phyloP scores from a whole-genome alignment of 495 filamentous ascomycete genomes.

The Penicillium maclennaniae region DNA sequence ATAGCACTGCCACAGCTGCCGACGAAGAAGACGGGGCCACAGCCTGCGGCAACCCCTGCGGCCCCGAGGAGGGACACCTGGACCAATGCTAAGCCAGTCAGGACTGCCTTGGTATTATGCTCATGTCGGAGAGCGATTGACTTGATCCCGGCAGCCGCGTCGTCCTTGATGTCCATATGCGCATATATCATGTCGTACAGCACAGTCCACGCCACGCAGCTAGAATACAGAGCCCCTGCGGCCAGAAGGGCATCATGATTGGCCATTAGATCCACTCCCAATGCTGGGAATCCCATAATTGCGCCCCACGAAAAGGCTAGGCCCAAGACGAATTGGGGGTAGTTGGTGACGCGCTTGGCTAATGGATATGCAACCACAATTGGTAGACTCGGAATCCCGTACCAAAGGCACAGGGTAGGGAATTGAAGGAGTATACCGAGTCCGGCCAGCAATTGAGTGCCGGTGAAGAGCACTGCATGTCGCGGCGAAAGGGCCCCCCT shows the following conservation, averaged over 20 bases:
- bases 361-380: slow-evolving; percentile 84
- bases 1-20: slow-evolving; percentile 82
- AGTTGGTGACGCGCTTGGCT: slow-evolving; percentile 90
- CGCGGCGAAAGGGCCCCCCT: slow-evolving; percentile 73
- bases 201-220: slow-evolving; percentile 90
- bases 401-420: slow-evolving; percentile 76
- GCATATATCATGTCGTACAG: slow-evolving; percentile 99
- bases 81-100: slow-evolving; percentile 67
- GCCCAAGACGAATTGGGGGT: slow-evolving; percentile 88
- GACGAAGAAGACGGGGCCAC: slow-evolving; percentile 80
- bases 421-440: slow-evolving; percentile 83
- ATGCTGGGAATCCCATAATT: slow-evolving; percentile 91
- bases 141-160: slow-evolving; percentile 89
- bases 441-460: slow-evolving; percentile 74
- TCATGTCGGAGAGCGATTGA: slow-evolving; percentile 90
- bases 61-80: slow-evolving; percentile 78
- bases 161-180: slow-evolving; percentile 96
- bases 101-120: slow-evolving; percentile 77
- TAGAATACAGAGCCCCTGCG: slow-evolving; percentile 72
- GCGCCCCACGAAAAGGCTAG: slow-evolving; percentile 97
- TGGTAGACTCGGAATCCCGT: slow-evolving; percentile 78
- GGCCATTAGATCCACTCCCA: slow-evolving; percentile 74
- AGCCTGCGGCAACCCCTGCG: slow-evolving; percentile 68
- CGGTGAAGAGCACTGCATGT: slow-evolving; percentile 76
- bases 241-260: slow-evolving; percentile 62